Base-by-base conservation (phyloP, 2,329 filamentous ascomycete species). In the Fusarium virguliforme region DNA sequence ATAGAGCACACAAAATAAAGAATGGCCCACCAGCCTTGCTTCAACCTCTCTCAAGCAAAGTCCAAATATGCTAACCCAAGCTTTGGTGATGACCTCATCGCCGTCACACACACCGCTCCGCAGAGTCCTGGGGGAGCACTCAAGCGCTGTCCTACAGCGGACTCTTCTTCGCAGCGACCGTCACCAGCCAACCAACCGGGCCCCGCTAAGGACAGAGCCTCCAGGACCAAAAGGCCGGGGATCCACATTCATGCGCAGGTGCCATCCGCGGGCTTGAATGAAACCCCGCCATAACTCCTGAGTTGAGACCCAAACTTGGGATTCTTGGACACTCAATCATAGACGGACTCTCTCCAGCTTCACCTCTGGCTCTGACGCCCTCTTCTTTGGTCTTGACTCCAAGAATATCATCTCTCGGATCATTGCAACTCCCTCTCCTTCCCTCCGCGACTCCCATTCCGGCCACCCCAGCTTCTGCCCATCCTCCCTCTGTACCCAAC, bases 271-370 rank as follows among this genome's bases (percentile, higher is more conserved):
- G 48, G 37, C 40, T 60, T 70, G 68, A 65, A 64, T 74, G 68
- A 75, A 72, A 75, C 73, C 73, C 73, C 73, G 73, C 73, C 73
- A 75, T 50, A 74, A 75, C 73, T 75, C 73, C 73, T 75, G 73
- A 75, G 62, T 70, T 70, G 38, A 26, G 55, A 51, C 60, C 64
- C 60, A 64, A 68, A 54, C 60, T 62, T 55, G 35, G 53, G 55
- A 67, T 50, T 18, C 59, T 46, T 68, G 9, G 60, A 61, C 50
- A 64, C 51, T 65, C 51, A 64, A 40, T 53, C 67, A 54, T 57
- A 46, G 62, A 37, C 57, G 54, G 18, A 53, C 62, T 50, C 34
- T 22, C 53, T 56, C 53, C 60, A 41, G 28, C 70, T 71, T 59
- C 60, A 61, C 50, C 66, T 43, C 57, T 54, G 46, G 38, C 64